Evolutionary conservation across 768 basidiomycete genomes (phyloP).

Genomic region (Boletus speciosus): DNA sequence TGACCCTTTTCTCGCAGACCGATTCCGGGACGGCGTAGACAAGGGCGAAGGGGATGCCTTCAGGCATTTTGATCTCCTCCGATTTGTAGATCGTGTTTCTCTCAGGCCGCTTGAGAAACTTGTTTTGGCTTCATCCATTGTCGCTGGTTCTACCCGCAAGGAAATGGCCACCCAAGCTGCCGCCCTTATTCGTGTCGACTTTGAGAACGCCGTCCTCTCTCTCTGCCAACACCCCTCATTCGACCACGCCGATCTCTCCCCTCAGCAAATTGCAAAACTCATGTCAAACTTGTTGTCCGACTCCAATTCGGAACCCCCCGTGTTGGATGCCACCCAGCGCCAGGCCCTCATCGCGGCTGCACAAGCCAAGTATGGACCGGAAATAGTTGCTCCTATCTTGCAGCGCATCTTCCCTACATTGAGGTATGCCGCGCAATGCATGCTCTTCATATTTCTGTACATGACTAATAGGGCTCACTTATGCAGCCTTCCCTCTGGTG

Average conservation of each 20-base stretch:
- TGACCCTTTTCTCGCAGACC: slow-evolving; percentile 86
- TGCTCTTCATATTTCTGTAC: slow-evolving; percentile 8
- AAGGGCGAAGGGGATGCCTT: slow-evolving; percentile 83
- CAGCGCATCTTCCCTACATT: slow-evolving; percentile 71
- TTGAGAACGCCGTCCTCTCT: slow-evolving; percentile 72
- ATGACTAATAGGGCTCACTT: slow-evolving; percentile 14
- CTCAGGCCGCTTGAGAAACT: slow-evolving; percentile 77
- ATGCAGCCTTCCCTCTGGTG: slow-evolving; percentile 58
- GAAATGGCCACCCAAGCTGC: slow-evolving; percentile 60
- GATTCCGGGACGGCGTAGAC: slow-evolving; percentile 87
- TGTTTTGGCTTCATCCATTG: slow-evolving; percentile 71
- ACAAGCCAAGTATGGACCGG: slow-evolving; percentile 77
- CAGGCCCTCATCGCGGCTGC: slow-evolving; percentile 72
- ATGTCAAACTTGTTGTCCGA: slow-evolving; percentile 78
- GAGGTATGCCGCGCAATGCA: slow-evolving; percentile 46
- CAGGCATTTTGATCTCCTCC: slow-evolving; percentile 76
- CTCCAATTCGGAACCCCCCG: slow-evolving; percentile 61
- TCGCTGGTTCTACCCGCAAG: slow-evolving; percentile 57
- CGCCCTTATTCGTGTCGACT: slow-evolving; percentile 68
- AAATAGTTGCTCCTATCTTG: slow-evolving; percentile 69
- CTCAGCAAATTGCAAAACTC: slow-evolving; percentile 72
- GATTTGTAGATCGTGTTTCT: slow-evolving; percentile 80
- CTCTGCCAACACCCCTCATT: slow-evolving; percentile 79
- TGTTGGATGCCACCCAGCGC: slow-evolving; percentile 69
- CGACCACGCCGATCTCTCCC: slow-evolving; percentile 75